Evolutionary conservation across 2,329 filamentous ascomycete species (phyloP), one percentile per base, ranked within the genome.

Genomic region (Westerdykella sp.): DNA sequence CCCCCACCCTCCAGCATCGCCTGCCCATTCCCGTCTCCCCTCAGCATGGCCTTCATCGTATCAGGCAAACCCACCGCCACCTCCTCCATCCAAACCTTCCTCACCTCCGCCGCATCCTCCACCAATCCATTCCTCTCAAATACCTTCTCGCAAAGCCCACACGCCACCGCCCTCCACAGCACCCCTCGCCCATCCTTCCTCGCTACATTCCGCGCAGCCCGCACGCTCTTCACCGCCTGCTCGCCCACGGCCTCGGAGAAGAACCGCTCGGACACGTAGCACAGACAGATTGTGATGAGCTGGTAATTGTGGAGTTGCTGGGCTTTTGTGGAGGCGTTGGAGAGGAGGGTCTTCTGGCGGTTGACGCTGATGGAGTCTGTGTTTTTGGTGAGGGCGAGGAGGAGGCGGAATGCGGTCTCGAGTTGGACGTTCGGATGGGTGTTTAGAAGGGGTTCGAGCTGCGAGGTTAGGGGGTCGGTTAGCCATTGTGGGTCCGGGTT

Each of bases 231-330:
- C 36, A 76, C 69, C 2, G 79, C 69, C 51, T 75, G 72, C 31
- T 71, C 68, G 39, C 88, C 88, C 4, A 94, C 80, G 12, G 90
- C 84, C 46, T 85, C 84, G 37, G 84, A 83, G 65, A 90, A 96
- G 57, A 95, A 85, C 40, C 82, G 79, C 58, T 78, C 81, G 41
- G 85, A 84, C 85, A 96, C 94, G 51, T 93, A 83, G 53, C 83
- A 89, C 46, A 96, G 78, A 5, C 85, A 83, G 50, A 96, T 85
- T 38, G 83, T 83, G n/a, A 89, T 77, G 42, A 90, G 84, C 51
- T 94, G 85, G 23, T 80, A 80, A 62, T 95, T 95, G 42, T 75
- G 74, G 7, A 84, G 81, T 6, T 73, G 72, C 50, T 84, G 83
- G 11, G 86, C 83, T 2, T 81, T 79, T 32, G 77, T 76, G 34